Base-by-base conservation (phyloP, 140 eudicot genomes). In the Cichorium intybus region DNA sequence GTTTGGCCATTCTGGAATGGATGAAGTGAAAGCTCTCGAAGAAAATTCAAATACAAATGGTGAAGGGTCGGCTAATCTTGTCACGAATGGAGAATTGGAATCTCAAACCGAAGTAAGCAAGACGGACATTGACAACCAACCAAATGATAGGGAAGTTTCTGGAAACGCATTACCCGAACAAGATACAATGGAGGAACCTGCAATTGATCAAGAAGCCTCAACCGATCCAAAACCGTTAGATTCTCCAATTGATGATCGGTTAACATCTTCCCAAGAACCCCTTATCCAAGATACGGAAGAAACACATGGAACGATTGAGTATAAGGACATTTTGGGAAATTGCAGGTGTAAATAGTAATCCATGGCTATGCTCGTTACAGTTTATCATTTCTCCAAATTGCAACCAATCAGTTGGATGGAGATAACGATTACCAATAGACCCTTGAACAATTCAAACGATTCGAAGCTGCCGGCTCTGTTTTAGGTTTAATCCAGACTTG, bases 1-100 rank as follows among this genome's bases (percentile, higher is more conserved):
- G 56, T 70, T 72, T 52, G 46, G 76, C 35, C 20, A 53, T 20
- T 17, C 23, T 57, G 71, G 77, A 69, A 87, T 87, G 91, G 91
- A 81, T 77, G 87, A 74, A 48, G 72, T 15, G 33, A 72, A 82
- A 77, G 46, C 17, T 64, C 24, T 31, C 15, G 56, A 62, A 16
- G 66, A 71, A 47, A 69, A 57, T 62, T 27, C 66, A 33, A 80
- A 71, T 64, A 33, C 26, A 39, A 43, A 59, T 43, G 62, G 45
- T 59, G 69, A 56, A 69, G 64, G 55, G 51, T 61, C 70, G 24
- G 62, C 68, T 54, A 51, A 49, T 55, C 64, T 58, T 64, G 60
- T 56, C 59, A 22, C 35, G 6, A 53, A 67, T 43, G 75, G 50
- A 59, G 62, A 75, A 23, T 9, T 49, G 16, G 72, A 81, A 62